These are phyloP conservation scores for Starmerella riodocensis DNA, from an alignment of 805 yeast genomes.

Conservation along the genomic window DNA sequence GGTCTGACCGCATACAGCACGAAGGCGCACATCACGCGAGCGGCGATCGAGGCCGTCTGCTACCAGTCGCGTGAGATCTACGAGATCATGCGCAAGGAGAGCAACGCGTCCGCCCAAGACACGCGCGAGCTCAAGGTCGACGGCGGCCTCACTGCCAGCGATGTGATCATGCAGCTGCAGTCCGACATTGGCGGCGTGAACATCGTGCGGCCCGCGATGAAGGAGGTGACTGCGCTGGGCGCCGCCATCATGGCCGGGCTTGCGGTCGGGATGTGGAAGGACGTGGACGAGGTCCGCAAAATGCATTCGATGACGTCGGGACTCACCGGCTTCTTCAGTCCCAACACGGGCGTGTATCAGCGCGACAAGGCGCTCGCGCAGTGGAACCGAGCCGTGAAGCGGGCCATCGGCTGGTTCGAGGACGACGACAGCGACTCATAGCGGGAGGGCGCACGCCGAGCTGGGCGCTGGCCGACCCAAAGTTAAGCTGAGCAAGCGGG, in stretches of 20 bases:
- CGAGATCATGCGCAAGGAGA: constrained; percentile 78
- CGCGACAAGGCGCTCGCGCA: constrained; percentile 52
- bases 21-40: constrained; percentile 84
- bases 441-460: neutral
- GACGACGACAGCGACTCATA: constrained; percentile 6
- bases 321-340: constrained; percentile 19
- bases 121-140: constrained; percentile 43
- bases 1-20: constrained; percentile 89
- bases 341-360: constrained; percentile 40
- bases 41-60: constrained; percentile 90
- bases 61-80: constrained; percentile 85
- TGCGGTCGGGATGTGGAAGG: constrained; percentile 57
- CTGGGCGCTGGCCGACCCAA: neutral
- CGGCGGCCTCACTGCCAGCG: constrained; percentile 90
- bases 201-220: constrained; percentile 64
- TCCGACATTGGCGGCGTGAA: constrained; percentile 82
- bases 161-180: constrained; percentile 86
- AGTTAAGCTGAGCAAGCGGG: too few relatives aligned
- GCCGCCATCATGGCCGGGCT: constrained; percentile 94
- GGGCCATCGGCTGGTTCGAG: constrained; percentile 69
- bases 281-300: constrained; percentile 49
- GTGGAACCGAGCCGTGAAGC: constrained; percentile 77
- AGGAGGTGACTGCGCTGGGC: constrained; percentile 91
- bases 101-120: constrained; percentile 32
- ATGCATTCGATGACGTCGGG: constrained; percentile 20